These are phyloP conservation scores for Coprinopsis sp. DNA, from an alignment of 768 basidiomycete genomes.

Conservation along the genomic window DNA sequence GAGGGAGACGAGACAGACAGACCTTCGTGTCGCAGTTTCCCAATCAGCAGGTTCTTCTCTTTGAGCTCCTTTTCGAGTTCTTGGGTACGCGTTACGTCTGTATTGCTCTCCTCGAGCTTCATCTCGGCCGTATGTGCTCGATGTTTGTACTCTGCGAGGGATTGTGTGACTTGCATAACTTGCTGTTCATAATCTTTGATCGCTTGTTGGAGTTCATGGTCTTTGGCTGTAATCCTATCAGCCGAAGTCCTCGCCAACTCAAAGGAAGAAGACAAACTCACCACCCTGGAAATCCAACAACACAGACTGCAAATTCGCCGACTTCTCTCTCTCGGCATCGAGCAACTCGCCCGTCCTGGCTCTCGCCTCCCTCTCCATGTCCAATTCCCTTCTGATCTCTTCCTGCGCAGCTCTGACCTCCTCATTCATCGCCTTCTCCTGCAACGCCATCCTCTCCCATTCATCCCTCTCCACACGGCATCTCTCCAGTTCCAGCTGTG, in stretches of 20 bases:
- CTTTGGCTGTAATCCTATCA: constrained; percentile 60
- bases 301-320: constrained; percentile 84
- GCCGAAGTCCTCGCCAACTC: background rate
- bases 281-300: constrained; percentile 93
- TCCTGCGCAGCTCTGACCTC: constrained; percentile 59
- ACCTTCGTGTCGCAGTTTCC: constrained; percentile 95
- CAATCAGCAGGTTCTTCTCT: constrained; percentile 93
- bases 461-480: constrained; percentile 74
- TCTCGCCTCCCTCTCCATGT: constrained; percentile 57
- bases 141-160: constrained; percentile 86
- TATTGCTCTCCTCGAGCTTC: constrained; percentile 67
- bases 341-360: constrained; percentile 53
- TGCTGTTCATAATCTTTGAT: constrained; percentile 79
- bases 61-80: constrained; percentile 87
- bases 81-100: constrained; percentile 59
- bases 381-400: constrained; percentile 56
- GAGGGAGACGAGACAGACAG: constrained; percentile 13
- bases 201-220: constrained; percentile 83
- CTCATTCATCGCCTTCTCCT: constrained; percentile 70
- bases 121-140: constrained; percentile 88
- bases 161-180: constrained; percentile 62
- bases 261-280: constrained; percentile 31
- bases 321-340: constrained; percentile 67
- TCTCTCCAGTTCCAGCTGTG: constrained; percentile 82
- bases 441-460: constrained; percentile 45